A percentile compares a stretch with the other conserved stretches of the same genome.
These are phyloP conservation scores for Torulaspora pretoriensis DNA, from an alignment of 1,139 yeast species.

Conservation along the genomic window DNA sequence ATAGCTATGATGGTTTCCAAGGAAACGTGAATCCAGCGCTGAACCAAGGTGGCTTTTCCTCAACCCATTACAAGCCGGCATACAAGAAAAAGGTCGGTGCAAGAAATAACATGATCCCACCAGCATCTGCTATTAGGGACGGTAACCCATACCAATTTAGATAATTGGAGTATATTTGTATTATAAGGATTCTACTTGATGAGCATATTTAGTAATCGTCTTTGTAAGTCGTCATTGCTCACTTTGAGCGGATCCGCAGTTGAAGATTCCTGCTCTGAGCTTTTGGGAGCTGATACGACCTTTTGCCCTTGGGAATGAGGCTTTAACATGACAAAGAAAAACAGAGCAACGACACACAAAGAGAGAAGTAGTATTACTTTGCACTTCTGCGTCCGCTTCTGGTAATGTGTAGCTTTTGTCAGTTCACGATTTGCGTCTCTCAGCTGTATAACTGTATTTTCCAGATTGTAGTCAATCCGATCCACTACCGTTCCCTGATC, in stretches of 20 bases:
- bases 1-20: slow-evolving; percentile 13
- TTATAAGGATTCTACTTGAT: slow-evolving; percentile 3
- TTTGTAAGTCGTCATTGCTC: slow-evolving; percentile 7
- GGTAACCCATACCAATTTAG: slow-evolving; percentile 24
- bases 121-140: slow-evolving; percentile 28
- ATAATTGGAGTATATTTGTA: slow-evolving; percentile 7
- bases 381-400: slow-evolving; percentile 86
- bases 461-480: slow-evolving; percentile 86
- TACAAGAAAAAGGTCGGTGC: slow-evolving; percentile 37
- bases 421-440: slow-evolving; percentile 76
- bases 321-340: slow-evolving; percentile 65
- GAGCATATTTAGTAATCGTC: not conserved
- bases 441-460: slow-evolving; percentile 70
- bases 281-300: slow-evolving; percentile 14
- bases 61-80: slow-evolving; percentile 36
- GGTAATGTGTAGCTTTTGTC: slow-evolving; percentile 71
- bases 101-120: slow-evolving; percentile 28
- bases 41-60: slow-evolving; percentile 15
- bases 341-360: slow-evolving; percentile 65
- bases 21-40: slow-evolving; percentile 11
- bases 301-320: slow-evolving; percentile 42
- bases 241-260: slow-evolving; percentile 5
- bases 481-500: slow-evolving; percentile 95
- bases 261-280: not conserved
- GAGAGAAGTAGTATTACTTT: slow-evolving; percentile 72